A percentile compares a stretch with the other conserved stretches of the same genome.
Conservation (phyloP, 345 rosid species). For the Microthlaspi erraticum region DNA sequence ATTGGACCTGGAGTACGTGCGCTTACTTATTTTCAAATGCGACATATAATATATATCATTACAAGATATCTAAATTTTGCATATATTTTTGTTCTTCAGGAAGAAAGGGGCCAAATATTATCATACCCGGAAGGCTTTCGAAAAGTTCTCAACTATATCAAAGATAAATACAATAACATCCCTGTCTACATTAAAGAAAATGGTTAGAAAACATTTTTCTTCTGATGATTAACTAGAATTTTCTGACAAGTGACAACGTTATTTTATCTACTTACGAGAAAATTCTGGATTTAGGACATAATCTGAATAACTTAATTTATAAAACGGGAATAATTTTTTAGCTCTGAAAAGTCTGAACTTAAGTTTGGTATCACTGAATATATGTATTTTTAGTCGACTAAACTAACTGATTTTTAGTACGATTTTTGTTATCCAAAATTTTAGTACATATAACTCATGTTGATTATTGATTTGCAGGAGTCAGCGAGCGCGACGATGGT, state of each 20-base stretch:
- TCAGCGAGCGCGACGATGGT: conserved; percentile 38
- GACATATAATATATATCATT: background rate
- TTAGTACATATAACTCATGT: background rate
- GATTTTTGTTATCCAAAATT: background rate
- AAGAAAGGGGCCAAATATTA: conserved; percentile 19
- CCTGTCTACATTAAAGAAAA: conserved; percentile 45
- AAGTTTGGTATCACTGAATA: no score
- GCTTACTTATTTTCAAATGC: background rate
- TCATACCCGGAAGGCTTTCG: conserved; percentile 44
- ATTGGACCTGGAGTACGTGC: conserved; percentile 42
- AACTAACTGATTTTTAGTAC: background rate
- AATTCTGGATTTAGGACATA: background rate
- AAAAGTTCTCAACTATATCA: conserved; percentile 41
- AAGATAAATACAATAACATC: conserved; percentile 44
- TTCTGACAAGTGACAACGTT: background rate
- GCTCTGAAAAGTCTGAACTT: no score
- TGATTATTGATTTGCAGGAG: conserved; percentile 31
- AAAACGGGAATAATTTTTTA: no score
- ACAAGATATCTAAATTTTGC: background rate
- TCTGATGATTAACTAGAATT: background rate
- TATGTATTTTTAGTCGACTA: no score
- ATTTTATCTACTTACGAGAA: background rate
- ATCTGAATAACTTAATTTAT: background rate
- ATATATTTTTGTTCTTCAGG: conserved; percentile 16
- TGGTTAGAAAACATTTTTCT: conserved; percentile 28